Percentiles rank a stretch among this genome's conserved stretches.
phyloP scores from a whole-genome alignment of 176 grass and related monocot species.

The Cocos nucifera region DNA sequence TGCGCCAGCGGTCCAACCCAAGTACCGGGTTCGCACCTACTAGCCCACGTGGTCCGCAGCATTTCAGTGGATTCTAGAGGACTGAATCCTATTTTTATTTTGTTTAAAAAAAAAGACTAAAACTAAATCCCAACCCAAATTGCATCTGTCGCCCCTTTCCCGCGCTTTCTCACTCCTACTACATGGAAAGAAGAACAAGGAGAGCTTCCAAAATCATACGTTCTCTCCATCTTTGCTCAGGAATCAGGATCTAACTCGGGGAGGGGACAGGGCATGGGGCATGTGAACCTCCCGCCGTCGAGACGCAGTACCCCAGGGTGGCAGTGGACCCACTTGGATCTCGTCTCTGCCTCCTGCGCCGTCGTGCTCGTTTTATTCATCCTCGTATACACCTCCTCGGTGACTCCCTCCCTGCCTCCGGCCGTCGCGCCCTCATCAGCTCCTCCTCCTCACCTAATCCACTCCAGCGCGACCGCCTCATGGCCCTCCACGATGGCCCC shows the following conservation, averaged over 20 bases:
- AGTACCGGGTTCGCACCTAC: no score
- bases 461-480: not conserved
- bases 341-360: constrained; percentile 37
- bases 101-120: no score
- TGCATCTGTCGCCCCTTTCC: no score
- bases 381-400: constrained; percentile 64
- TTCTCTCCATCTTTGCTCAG: no score
- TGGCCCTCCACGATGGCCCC: constrained; percentile 9
- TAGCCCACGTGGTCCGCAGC: no score
- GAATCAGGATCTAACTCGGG: not conserved
- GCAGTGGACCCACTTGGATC: constrained; percentile 69
- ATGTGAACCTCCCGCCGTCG: constrained; percentile 50
- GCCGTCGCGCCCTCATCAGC: constrained; percentile 16
- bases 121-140: no score
- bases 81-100: no score
- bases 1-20: no score
- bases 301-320: constrained; percentile 22
- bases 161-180: no score
- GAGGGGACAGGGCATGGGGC: constrained; percentile 27
- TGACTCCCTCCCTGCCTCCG: constrained; percentile 22
- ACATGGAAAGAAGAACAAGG: no score
- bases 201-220: no score
- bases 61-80: no score
- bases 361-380: constrained; percentile 67
- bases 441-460: not conserved